Evolutionary conservation across 2,329 filamentous ascomycete species (phyloP).

Genomic region (Corynespora cassiicola): DNA sequence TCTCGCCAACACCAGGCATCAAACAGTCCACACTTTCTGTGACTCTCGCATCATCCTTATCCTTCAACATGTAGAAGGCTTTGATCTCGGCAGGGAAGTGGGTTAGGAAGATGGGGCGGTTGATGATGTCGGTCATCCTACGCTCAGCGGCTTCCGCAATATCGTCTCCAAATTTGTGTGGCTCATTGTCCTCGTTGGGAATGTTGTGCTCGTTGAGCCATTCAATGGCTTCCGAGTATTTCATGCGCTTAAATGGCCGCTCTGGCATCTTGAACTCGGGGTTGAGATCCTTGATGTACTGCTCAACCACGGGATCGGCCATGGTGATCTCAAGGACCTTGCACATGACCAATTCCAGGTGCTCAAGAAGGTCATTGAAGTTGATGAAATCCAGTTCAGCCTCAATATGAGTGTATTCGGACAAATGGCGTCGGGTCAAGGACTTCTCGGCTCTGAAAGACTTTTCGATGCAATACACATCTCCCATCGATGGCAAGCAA

Average conservation of each 20-base stretch:
- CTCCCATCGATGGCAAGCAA: slow-evolving; percentile 84
- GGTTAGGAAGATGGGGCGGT: slow-evolving; percentile 92
- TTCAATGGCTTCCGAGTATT: slow-evolving; percentile 89
- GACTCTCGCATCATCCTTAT: slow-evolving; percentile 76
- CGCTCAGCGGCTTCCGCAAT: slow-evolving; percentile 98
- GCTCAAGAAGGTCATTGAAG: slow-evolving; percentile 85
- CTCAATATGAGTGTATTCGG: slow-evolving; percentile 97
- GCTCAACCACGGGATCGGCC: slow-evolving; percentile 73
- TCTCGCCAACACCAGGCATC: slow-evolving; percentile 96
- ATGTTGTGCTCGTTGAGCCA: slow-evolving; percentile 94
- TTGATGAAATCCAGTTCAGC: slow-evolving; percentile 95
- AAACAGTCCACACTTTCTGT: slow-evolving; percentile 89
- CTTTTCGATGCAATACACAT: slow-evolving; percentile 98
- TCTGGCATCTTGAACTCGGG: slow-evolving; percentile 82
- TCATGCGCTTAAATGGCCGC: slow-evolving; percentile 93
- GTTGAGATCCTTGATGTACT: slow-evolving; percentile 85
- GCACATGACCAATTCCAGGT: slow-evolving; percentile 88
- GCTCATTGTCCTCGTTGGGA: slow-evolving; percentile 88
- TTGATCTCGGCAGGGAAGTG: slow-evolving; percentile 99
- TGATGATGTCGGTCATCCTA: slow-evolving; percentile 95
- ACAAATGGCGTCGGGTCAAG: slow-evolving; percentile 89
- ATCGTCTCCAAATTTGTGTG: slow-evolving; percentile 93
- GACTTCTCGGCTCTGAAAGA: slow-evolving; percentile 98
- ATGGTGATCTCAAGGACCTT: slow-evolving; percentile 81
- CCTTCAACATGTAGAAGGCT: slow-evolving; percentile 98